These are phyloP conservation scores for Neurospora intermedia DNA, from an alignment of 495 filamentous ascomycete genomes.

Conservation along the genomic window DNA sequence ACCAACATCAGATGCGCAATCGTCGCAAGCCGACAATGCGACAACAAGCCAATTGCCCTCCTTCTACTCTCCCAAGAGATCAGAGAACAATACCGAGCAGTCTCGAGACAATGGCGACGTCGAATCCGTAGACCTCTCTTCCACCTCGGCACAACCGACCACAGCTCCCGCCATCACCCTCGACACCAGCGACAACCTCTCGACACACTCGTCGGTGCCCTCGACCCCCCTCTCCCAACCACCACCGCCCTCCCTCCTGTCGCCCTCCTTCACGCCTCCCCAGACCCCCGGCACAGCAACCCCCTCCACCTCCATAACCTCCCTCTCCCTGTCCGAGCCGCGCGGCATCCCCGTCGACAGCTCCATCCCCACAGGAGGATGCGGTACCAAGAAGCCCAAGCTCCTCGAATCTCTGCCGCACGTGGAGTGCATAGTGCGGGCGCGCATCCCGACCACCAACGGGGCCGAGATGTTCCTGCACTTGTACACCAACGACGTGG, in stretches of 20 bases:
- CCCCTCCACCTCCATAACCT: slow-evolving; percentile 18
- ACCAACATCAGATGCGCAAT: slow-evolving; percentile 7
- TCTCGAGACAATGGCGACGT: slow-evolving; percentile 11
- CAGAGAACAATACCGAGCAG: slow-evolving; percentile 13
- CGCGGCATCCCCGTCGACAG: slow-evolving; percentile 46
- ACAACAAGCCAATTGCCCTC: slow-evolving; percentile 24
- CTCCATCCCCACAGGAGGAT: slow-evolving; percentile 35
- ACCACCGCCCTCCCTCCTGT: slow-evolving; percentile 45
- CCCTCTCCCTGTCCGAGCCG: slow-evolving; percentile 19
- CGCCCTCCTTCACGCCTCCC: slow-evolving; percentile 74
- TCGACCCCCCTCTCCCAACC: slow-evolving; percentile 12
- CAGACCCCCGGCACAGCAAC: slow-evolving; percentile 57
- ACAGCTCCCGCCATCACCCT: neutral
- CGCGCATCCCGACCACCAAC: slow-evolving; percentile 74
- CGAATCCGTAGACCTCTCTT: slow-evolving; percentile 11
- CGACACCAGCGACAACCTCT: slow-evolving; percentile 4
- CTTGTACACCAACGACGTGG: slow-evolving; percentile 82
- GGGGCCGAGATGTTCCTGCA: slow-evolving; percentile 97
- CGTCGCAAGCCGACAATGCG: slow-evolving; percentile 15
- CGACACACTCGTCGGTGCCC: slow-evolving; percentile 9
- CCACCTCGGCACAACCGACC: neutral
- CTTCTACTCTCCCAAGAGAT: slow-evolving; percentile 36
- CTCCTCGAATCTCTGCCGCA: slow-evolving; percentile 59
- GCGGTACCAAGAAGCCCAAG: slow-evolving; percentile 49
- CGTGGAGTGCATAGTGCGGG: slow-evolving; percentile 73